Evolutionary conservation across 2,329 filamentous ascomycete genomes (phyloP), one percentile per base, ranked within the genome.

Genomic region (Trichophyton simii): DNA sequence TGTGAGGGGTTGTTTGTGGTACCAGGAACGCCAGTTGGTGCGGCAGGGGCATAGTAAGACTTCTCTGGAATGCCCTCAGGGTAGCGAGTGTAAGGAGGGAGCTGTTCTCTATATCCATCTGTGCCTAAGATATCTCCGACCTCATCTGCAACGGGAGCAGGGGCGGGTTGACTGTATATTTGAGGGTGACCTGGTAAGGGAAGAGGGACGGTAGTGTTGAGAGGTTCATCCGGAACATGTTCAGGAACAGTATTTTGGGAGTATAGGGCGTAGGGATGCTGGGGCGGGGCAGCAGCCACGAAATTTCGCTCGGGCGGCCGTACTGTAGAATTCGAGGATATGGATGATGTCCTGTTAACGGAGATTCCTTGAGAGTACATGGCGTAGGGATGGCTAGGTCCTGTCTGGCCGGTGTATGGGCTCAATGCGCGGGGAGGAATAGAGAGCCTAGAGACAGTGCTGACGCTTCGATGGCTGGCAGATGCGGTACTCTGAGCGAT

Each of bases 31-130:
- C 52, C 52, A 9, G n/a, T 28, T 46, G 65, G 63, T 31, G 67
- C 64, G 31, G 77, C 4, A 78, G 76, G 54, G 55, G 69, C 63
- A 31, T 63, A 64, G 36, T 77, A 75, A 1, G 70, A 68, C 82
- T 90, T 78, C 72, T 82, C 70, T 70, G 81, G 73, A 75, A 86
- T 78, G 61, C 89, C 87, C 59, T 95, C 88, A 1, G 91, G 89
- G 73, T 95, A 96, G 71, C 90, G 82, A 13, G 89, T 89, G 71
- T 97, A 97, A 0, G 92, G 92, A 11, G 92, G 92, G 18, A 96
- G 77, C 72, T 95, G 89, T 73, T 97, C 92, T 1, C 88, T 87
- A 70, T 96, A 91, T 0, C 91, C 91, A 68, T 95, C 85, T 0
- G 88, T 88, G 1, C 91, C 91, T 59, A 96, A 87, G 60, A 96